Evolutionary conservation across 1,284 basidiomycete species (phyloP).

Genomic region (Thecaphora thlaspeos): DNA sequence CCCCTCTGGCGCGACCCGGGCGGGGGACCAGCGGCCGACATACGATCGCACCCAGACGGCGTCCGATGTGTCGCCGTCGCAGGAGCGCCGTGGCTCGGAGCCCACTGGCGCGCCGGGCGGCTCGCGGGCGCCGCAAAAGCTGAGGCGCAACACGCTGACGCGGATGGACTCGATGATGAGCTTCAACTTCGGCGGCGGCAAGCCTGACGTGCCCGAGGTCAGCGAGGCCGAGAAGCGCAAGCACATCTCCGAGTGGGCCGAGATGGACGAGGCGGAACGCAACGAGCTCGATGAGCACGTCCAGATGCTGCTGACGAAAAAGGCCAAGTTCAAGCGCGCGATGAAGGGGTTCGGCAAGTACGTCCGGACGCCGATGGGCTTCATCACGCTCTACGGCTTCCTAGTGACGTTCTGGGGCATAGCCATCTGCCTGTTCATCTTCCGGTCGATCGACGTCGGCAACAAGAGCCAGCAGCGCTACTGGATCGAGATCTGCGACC

Average conservation of each 20-base stretch:
- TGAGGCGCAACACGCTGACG: neutral
- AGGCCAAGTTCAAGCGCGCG: constrained; percentile 61
- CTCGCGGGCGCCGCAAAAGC: neutral
- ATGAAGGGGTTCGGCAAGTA: constrained; percentile 46
- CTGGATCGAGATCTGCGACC: constrained; percentile 56
- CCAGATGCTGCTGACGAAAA: constrained; percentile 70
- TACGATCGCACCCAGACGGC: too few relatives aligned
- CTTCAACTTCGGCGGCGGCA: constrained; percentile 6
- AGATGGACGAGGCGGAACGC: constrained; percentile 53
- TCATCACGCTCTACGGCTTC: constrained; percentile 51
- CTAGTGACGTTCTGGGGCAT: constrained; percentile 51
- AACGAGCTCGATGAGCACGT: constrained; percentile 71
- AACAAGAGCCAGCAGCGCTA: constrained; percentile 29
- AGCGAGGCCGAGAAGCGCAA: constrained; percentile 37
- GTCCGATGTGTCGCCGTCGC: too few relatives aligned
- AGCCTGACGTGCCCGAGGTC: constrained; percentile 15
- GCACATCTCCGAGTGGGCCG: constrained; percentile 46
- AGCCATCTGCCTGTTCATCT: constrained; percentile 50
- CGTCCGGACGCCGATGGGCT: constrained; percentile 50
- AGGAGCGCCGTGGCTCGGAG: too few relatives aligned
- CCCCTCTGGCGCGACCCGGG: constrained; percentile 5
- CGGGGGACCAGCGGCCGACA: too few relatives aligned
- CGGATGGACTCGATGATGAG: neutral
- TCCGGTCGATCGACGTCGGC: constrained; percentile 43
- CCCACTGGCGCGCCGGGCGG: neutral